A percentile compares a stretch with the other conserved stretches of the same genome.
These are phyloP conservation scores for Boletus sensibilis DNA, from an alignment of 768 basidiomycete species.

Conservation along the genomic window DNA sequence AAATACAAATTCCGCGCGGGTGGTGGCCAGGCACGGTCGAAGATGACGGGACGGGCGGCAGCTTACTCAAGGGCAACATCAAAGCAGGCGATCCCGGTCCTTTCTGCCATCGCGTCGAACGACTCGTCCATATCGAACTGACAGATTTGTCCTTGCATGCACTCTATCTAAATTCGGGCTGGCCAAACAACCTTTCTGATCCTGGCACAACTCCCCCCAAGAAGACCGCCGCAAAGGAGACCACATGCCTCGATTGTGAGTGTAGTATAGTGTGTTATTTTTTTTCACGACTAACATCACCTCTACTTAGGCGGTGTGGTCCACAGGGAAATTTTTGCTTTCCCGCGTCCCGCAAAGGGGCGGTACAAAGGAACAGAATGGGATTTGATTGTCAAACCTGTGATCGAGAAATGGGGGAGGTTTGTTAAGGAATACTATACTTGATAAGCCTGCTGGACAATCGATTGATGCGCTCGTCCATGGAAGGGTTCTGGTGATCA, in stretches of 20 bases:
- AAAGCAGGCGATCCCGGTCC: slow-evolving; percentile 58
- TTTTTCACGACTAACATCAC: slow-evolving; percentile 6
- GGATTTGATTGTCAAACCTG: slow-evolving; percentile 70
- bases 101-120: slow-evolving; percentile 73
- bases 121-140: slow-evolving; percentile 79
- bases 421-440: slow-evolving; percentile 47
- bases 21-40: slow-evolving; percentile 65
- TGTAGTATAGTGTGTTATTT: background rate
- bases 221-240: slow-evolving; percentile 21
- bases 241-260: slow-evolving; percentile 46
- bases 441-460: slow-evolving; percentile 11
- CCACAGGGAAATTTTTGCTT: slow-evolving; percentile 82
- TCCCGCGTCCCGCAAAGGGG: slow-evolving; percentile 54
- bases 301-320: slow-evolving; percentile 46
- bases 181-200: slow-evolving; percentile 37
- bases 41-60: slow-evolving; percentile 36
- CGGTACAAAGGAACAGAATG: slow-evolving; percentile 65
- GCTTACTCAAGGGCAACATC: slow-evolving; percentile 65
- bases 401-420: slow-evolving; percentile 74
- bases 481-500: background rate
- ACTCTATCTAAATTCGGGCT: slow-evolving; percentile 59
- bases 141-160: slow-evolving; percentile 59
- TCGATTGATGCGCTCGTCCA: background rate
- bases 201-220: slow-evolving; percentile 12
- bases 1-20: slow-evolving; percentile 69